Conservation (phyloP, 768 basidiomycete genomes). For the Boletus sensibilis region DNA sequence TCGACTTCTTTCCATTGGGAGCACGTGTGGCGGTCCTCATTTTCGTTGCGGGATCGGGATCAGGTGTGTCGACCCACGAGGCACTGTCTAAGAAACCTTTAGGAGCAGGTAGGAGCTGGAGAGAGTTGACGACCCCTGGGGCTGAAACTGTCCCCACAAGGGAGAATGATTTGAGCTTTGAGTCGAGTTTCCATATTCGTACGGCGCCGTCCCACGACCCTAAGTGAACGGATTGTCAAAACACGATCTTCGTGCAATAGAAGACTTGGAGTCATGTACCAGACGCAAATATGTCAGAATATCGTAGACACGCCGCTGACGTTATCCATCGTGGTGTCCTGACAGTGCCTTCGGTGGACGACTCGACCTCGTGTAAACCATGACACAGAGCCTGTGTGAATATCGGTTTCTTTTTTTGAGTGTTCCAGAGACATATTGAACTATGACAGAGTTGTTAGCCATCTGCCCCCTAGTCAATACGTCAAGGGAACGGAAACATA, state of each 20-base stretch:
- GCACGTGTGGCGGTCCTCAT: background rate
- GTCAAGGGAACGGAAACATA: slow-evolving; percentile 37
- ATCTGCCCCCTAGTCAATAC: background rate
- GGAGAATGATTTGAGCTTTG: slow-evolving; percentile 74
- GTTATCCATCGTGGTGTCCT: slow-evolving; percentile 91
- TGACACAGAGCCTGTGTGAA: slow-evolving; percentile 87
- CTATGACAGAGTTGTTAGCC: slow-evolving; percentile 28
- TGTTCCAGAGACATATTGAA: slow-evolving; percentile 91
- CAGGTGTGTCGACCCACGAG: slow-evolving; percentile 36
- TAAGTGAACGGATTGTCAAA: slow-evolving; percentile 30
- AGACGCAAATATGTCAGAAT: slow-evolving; percentile 88
- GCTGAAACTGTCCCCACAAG: slow-evolving; percentile 62
- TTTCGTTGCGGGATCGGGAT: background rate
- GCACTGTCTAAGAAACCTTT: slow-evolving; percentile 41
- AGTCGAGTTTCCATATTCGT: slow-evolving; percentile 88
- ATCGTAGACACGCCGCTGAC: slow-evolving; percentile 74
- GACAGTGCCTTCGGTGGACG: slow-evolving; percentile 72
- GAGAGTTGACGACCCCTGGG: slow-evolving; percentile 84
- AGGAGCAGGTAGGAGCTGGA: slow-evolving; percentile 70
- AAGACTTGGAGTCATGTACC: slow-evolving; percentile 46
- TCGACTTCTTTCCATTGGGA: slow-evolving; percentile 11
- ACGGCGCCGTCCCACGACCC: slow-evolving; percentile 94
- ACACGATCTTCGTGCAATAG: background rate
- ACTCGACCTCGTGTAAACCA: slow-evolving; percentile 70
- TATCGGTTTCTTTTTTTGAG: slow-evolving; percentile 90